Base-by-base conservation (phyloP, 2,329 filamentous ascomycete genomes). In the Sporothrix humicola region DNA sequence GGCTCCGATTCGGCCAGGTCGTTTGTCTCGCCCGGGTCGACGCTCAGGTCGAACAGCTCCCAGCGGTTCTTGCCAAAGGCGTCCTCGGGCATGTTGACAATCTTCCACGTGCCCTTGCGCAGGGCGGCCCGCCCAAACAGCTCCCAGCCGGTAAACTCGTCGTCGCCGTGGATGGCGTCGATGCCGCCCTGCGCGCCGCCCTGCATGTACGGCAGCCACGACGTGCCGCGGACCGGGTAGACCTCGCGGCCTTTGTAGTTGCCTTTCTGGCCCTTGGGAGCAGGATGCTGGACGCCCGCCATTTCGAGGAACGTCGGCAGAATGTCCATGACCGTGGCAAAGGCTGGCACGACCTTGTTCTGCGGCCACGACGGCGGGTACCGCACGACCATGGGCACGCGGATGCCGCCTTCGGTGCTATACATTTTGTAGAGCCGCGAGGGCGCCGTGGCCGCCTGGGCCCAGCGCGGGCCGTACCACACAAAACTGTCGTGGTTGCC, bases 381-480 rank as follows among this genome's bases (percentile, higher is more conserved):
- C 69, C 74, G 69, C 63, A 84, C 84, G 26, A 87, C 79, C 76
- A 87, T 87, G 0, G 86, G 87, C 3, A 87, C 86, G n/a, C 85
- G 84, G 15, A 88, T 84, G 58, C 87, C 87, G 7, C 87, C 84
- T 66, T 85, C 83, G 0, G 83, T 84, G 0, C 82, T 82, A 76
- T 82, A 84, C 2, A 81, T 80, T 72, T 81, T 81, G 61, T 74
- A 78, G 15, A 78, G 76, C 1, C 80, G 74, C 13, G 76, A 77
- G 1, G 79, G 79, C 10, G 79, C 79, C 17, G 78, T 81, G 17
- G 79, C 76, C 1, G 80, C 80, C 8, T 76, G 76, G 0, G 87
- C 87, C 86, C 87, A 88, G 17, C 84, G 84, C 0, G 86, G 85
- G 0, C 87, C 87, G 74, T 89, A 89, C 87, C 87, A 89, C 73